Evolutionary conservation across 2,329 filamentous ascomycete genomes (phyloP).

Genomic region (Lasiodiplodia sp.): DNA sequence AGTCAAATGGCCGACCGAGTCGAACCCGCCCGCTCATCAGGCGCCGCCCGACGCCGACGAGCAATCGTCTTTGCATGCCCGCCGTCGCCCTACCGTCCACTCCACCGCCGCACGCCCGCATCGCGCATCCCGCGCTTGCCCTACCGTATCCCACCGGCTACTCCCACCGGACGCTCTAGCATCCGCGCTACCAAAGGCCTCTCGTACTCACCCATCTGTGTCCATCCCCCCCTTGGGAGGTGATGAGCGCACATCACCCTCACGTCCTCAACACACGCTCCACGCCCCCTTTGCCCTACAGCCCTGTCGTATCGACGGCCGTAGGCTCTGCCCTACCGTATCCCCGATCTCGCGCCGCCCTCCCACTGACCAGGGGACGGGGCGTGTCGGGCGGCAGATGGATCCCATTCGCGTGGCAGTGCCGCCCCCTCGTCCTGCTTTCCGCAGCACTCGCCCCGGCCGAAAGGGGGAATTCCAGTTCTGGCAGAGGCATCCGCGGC

Average conservation of each 20-base stretch:
- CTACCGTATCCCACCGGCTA: slow-evolving; percentile 20
- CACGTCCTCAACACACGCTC: slow-evolving; percentile 5
- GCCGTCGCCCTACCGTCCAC: not conserved
- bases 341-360: slow-evolving; percentile 21
- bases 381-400: slow-evolving; percentile 6
- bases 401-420: slow-evolving; percentile 21
- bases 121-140: slow-evolving; percentile 26
- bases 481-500: not conserved
- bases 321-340: slow-evolving; percentile 25
- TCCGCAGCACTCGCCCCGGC: slow-evolving; percentile 2
- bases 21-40: slow-evolving; percentile 11
- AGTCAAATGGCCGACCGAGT: slow-evolving; percentile 13
- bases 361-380: slow-evolving; percentile 7
- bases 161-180: slow-evolving; percentile 15
- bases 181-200: not conserved
- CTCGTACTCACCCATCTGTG: slow-evolving; percentile 15
- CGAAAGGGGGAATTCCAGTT: slow-evolving; percentile 13
- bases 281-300: slow-evolving; percentile 16
- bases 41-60: slow-evolving; percentile 1
- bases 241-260: slow-evolving; percentile 7
- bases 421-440: slow-evolving; percentile 8
- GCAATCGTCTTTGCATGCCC: slow-evolving; percentile 15
- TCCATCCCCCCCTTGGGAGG: slow-evolving; percentile 6
- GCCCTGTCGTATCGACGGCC: slow-evolving; percentile 16
- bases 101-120: slow-evolving; percentile 3